Percentiles rank a stretch among this genome's conserved stretches.
Evolutionary conservation across 805 yeast genomes (phyloP).

Genomic region (Cyberlindnera bimundalis): DNA sequence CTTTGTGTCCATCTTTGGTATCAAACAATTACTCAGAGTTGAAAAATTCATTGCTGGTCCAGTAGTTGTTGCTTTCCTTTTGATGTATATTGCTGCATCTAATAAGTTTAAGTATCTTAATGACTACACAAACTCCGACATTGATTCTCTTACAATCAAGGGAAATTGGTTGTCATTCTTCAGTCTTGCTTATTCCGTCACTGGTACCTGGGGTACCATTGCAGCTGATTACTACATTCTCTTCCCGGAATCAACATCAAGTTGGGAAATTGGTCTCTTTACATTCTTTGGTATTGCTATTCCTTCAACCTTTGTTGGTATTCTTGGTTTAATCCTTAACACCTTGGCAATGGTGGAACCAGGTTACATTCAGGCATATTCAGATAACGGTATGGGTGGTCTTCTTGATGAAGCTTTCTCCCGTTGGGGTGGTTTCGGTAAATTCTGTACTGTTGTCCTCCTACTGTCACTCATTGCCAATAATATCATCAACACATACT

Average conservation of each 20-base stretch:
- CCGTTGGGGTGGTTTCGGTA: conserved; percentile 75
- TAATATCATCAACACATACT: conserved; percentile 76
- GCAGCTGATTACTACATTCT: conserved; percentile 82
- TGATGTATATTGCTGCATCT: conserved; percentile 62
- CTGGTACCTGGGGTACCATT: conserved; percentile 87
- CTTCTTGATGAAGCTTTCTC: conserved; percentile 58
- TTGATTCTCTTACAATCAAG: conserved; percentile 38
- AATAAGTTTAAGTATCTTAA: conserved; percentile 37
- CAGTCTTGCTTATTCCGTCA: conserved; percentile 69
- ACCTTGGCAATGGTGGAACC: conserved; percentile 56
- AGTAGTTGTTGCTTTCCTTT: conserved; percentile 59
- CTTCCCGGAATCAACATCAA: conserved; percentile 69
- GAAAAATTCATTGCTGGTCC: conserved; percentile 70
- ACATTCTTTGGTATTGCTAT: conserved; percentile 65
- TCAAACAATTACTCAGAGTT: conserved; percentile 61
- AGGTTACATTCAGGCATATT: conserved; percentile 58
- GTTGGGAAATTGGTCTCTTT: conserved; percentile 47
- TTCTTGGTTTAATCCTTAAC: conserved; percentile 68
- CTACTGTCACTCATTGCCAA: conserved; percentile 77
- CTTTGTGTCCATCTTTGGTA: conserved; percentile 73
- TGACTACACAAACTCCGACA: conserved; percentile 32
- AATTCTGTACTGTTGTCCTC: conserved; percentile 65
- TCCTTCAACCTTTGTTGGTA: conserved; percentile 76
- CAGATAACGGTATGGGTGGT: conserved; percentile 69
- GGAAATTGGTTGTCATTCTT: conserved; percentile 77